phyloP scores from a whole-genome alignment of 768 basidiomycete genomes.

The Trametes coccinea region DNA sequence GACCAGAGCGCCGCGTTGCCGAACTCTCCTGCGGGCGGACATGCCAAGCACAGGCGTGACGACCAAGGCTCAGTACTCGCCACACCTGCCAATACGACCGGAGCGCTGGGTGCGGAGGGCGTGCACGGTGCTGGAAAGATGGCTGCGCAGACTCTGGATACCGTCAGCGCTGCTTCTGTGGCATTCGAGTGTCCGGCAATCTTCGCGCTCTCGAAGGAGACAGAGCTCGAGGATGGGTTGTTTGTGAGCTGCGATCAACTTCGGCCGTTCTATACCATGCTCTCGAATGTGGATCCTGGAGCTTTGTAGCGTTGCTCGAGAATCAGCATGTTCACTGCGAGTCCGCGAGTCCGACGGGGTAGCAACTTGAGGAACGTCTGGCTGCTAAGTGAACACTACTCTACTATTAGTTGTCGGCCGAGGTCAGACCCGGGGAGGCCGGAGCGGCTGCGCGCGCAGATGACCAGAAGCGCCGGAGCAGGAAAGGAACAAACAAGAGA shows the following conservation, averaged over 20 bases:
- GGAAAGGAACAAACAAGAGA: slow-evolving; percentile 19
- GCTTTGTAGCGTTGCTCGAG: not conserved
- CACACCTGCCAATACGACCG: not conserved
- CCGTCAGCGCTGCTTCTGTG: slow-evolving; percentile 3
- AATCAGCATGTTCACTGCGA: not conserved
- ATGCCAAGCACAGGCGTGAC: slow-evolving; percentile 23
- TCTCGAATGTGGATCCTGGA: not conserved
- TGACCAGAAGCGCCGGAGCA: slow-evolving; percentile 16
- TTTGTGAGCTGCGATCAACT: slow-evolving; percentile 47
- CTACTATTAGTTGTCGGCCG: too few relatives aligned
- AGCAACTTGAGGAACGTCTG: too few relatives aligned
- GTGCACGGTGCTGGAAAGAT: not conserved
- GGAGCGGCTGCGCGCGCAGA: not conserved
- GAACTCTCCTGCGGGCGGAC: slow-evolving; percentile 36
- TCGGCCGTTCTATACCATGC: slow-evolving; percentile 38
- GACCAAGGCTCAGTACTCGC: not conserved
- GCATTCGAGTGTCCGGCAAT: slow-evolving; percentile 42
- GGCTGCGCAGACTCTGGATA: not conserved
- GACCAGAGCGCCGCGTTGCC: slow-evolving; percentile 45
- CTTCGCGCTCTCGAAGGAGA: slow-evolving; percentile 31
- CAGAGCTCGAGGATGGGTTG: slow-evolving; percentile 45
- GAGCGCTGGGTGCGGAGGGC: not conserved
- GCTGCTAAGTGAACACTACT: too few relatives aligned
- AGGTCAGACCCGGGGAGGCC: not conserved
- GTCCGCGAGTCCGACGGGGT: too few relatives aligned